Conservation (phyloP, 768 basidiomycete genomes). For the Mycena pura region DNA sequence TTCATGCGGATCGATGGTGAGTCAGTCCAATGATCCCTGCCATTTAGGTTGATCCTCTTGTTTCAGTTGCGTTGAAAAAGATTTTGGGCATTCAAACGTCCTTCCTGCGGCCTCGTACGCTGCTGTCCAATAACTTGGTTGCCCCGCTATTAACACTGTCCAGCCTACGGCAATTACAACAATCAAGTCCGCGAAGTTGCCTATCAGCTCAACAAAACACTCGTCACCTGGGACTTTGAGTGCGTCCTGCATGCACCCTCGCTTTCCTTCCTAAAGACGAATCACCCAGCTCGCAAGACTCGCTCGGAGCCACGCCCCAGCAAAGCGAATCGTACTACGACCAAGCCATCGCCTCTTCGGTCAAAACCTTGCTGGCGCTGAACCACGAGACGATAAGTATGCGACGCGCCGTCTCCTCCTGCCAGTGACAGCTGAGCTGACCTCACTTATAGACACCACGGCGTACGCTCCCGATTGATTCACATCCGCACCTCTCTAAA, state of each 20-base stretch:
- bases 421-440: too few relatives aligned
- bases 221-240: conserved; percentile 32
- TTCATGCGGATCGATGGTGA: conserved; percentile 16
- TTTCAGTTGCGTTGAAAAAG: conserved; percentile 28
- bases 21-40: neutral
- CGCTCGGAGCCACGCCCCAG: neutral
- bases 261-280: neutral
- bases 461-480: neutral
- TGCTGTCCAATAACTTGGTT: neutral
- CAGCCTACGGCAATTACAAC: conserved; percentile 29
- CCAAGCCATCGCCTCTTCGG: neutral
- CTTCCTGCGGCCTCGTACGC: conserved; percentile 6
- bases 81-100: conserved; percentile 35
- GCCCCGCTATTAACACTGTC: neutral
- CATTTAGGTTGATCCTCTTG: neutral
- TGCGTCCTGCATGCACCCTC: neutral
- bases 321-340: conserved; percentile 1
- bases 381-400: conserved; percentile 17
- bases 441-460: conserved; percentile 4
- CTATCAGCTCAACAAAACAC: conserved; percentile 9
- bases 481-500: neutral
- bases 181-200: conserved; percentile 23
- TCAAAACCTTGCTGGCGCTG: neutral
- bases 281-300: neutral
- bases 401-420: neutral